phyloP scores from a whole-genome alignment of 441 rosid species.

The Manihot esculenta region DNA sequence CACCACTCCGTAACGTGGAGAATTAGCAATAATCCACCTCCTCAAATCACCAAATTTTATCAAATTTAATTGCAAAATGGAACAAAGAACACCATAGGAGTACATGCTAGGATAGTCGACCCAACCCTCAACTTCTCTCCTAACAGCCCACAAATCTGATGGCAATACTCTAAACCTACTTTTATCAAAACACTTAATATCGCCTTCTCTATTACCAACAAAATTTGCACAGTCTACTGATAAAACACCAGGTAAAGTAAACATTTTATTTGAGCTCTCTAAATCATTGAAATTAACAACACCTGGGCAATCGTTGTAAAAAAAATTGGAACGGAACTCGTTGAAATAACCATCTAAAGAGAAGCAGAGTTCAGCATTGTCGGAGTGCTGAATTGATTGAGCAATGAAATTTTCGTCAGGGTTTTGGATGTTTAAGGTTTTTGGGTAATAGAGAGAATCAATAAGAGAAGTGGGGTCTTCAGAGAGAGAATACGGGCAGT shows the following conservation, averaged over 20 bases:
- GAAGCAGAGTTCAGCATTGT: conserved; percentile 39
- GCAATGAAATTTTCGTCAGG: not conserved
- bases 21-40: conserved; percentile 58
- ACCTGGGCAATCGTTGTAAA: conserved; percentile 64
- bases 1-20: conserved; percentile 60
- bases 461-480: conserved; percentile 28
- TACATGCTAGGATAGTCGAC: conserved; percentile 50
- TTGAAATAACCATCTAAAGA: conserved; percentile 47
- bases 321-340: conserved; percentile 46
- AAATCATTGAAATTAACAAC: conserved; percentile 26
- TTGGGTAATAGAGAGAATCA: conserved; percentile 43
- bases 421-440: conserved; percentile 35
- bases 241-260: conserved; percentile 30
- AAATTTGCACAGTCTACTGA: conserved; percentile 52
- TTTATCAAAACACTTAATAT: conserved; percentile 17
- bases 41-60: conserved; percentile 38
- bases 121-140: conserved; percentile 69
- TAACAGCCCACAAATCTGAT: conserved; percentile 56
- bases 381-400: conserved; percentile 21
- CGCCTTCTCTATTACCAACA: conserved; percentile 28
- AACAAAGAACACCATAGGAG: conserved; percentile 47
- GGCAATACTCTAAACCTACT: conserved; percentile 42
- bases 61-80: conserved; percentile 35
- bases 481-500: conserved; percentile 51
- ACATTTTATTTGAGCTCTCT: conserved; percentile 18